Conservation (phyloP, 1,284 basidiomycete genomes). For the Rhodotorula mucilaginosa region DNA sequence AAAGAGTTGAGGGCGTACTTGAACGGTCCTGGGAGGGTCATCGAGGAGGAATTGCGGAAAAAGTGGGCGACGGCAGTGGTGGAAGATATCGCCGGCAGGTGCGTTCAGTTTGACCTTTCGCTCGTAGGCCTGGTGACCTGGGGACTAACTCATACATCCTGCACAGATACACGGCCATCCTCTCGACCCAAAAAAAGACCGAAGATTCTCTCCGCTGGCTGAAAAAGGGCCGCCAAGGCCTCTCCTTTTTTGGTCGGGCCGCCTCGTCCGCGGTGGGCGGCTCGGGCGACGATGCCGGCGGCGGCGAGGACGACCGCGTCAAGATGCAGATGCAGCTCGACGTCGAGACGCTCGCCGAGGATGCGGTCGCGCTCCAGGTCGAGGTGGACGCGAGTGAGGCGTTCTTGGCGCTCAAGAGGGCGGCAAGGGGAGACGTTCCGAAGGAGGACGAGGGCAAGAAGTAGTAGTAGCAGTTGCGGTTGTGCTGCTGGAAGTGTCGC, state of each 20-base stretch:
- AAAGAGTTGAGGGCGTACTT: constrained; percentile 79
- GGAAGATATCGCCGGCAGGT: constrained; percentile 70
- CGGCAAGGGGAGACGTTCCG: constrained; percentile 24
- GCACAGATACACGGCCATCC: constrained; percentile 55
- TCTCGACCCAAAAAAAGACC: constrained; percentile 80
- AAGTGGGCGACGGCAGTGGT: constrained; percentile 66
- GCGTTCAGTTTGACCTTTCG: constrained; percentile 20
- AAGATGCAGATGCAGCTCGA: constrained; percentile 81
- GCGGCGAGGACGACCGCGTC: constrained; percentile 59
- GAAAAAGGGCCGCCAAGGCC: constrained; percentile 76
- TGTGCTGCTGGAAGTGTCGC: too few species aligned
- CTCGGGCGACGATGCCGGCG: constrained; percentile 58
- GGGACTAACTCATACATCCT: constrained; percentile 37
- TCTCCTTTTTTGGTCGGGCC: constrained; percentile 64
- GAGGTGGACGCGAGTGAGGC: constrained; percentile 58
- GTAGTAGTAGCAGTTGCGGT: not conserved
- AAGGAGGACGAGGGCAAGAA: constrained; percentile 24
- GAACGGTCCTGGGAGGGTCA: constrained; percentile 54
- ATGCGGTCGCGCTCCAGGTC: constrained; percentile 68
- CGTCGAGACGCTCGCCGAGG: constrained; percentile 73
- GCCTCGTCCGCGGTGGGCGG: constrained; percentile 51
- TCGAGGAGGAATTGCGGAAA: constrained; percentile 60
- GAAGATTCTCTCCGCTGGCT: constrained; percentile 80
- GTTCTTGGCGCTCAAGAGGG: constrained; percentile 55
- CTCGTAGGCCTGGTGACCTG: not conserved